Evolutionary conservation across 331 rosid genomes (phyloP).

Genomic region (Quercus lobata): DNA sequence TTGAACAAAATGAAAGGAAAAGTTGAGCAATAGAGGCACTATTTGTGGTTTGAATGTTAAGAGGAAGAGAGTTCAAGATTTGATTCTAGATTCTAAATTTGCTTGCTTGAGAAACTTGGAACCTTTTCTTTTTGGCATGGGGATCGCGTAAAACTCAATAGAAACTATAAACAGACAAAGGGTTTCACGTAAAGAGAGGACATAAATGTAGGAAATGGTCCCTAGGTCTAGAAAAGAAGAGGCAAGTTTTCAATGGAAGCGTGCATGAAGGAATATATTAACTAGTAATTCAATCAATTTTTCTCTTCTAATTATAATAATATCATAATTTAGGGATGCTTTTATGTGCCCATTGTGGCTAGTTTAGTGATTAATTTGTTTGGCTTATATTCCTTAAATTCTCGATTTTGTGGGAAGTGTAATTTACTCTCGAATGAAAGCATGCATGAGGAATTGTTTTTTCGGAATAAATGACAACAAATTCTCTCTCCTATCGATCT

Average conservation of each 20-base stretch:
- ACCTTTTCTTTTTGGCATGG: conserved; percentile 23
- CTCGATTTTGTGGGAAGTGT: not conserved
- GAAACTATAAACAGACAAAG: conserved; percentile 11
- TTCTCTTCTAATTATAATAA: not conserved
- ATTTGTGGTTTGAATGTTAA: conserved; percentile 22
- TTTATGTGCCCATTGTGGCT: not conserved
- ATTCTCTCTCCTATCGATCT: too few relatives aligned
- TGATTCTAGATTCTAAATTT: conserved; percentile 31
- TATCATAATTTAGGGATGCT: not conserved
- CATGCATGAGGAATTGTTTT: too few relatives aligned
- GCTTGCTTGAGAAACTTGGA: conserved; percentile 44
- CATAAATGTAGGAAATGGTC: conserved; percentile 32
- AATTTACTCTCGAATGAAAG: too few relatives aligned
- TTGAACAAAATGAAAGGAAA: conserved; percentile 10
- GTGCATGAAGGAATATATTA: conserved; percentile 13
- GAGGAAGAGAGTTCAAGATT: conserved; percentile 25
- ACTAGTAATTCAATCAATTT: not conserved
- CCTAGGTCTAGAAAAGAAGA: conserved; percentile 30
- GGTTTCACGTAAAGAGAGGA: conserved; percentile 20
- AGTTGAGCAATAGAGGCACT: conserved; percentile 1
- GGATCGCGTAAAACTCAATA: conserved; percentile 62
- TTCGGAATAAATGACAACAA: too few relatives aligned
- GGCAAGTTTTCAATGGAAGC: conserved; percentile 34
- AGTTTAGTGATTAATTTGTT: not conserved
- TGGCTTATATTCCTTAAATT: not conserved